A percentile compares a stretch with the other conserved stretches of the same genome.
These are phyloP conservation scores for Beauveria asiatica DNA, from an alignment of 2,329 filamentous ascomycete genomes.

Conservation along the genomic window DNA sequence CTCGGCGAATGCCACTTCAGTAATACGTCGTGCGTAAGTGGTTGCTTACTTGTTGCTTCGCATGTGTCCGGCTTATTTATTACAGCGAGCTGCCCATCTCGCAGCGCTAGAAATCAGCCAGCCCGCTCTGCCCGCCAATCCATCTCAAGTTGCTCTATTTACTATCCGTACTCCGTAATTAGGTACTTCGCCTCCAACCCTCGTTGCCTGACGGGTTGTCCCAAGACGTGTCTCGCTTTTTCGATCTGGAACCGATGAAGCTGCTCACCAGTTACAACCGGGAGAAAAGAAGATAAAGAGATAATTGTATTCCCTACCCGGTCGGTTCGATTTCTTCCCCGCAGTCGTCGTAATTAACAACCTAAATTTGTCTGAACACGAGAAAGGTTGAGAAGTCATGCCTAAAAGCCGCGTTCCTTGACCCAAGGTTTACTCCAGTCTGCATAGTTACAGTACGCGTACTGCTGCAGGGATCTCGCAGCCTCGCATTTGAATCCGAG, in stretches of 20 bases:
- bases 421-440: neutral
- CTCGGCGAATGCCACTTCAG: neutral
- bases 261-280: neutral
- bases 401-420: neutral
- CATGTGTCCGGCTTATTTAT: neutral
- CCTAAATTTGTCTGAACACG: no score
- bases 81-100: neutral
- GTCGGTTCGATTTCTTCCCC: no score
- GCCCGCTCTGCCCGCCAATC: neutral
- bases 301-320: neutral
- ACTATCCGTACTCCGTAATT: no score
- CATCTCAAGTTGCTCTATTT: neutral
- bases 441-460: neutral
- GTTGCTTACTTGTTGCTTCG: neutral
- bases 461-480: neutral
- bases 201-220: neutral
- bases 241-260: neutral
- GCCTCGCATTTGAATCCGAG: constrained; percentile 7
- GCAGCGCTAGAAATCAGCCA: neutral
- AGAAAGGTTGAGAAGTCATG: neutral
- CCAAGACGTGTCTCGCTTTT: neutral
- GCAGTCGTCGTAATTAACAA: no score
- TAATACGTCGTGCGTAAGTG: neutral
- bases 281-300: neutral
- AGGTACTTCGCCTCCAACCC: neutral